Evolutionary conservation across 2,329 filamentous ascomycete genomes (phyloP).

Genomic region (Aurifilum marmelostoma): DNA sequence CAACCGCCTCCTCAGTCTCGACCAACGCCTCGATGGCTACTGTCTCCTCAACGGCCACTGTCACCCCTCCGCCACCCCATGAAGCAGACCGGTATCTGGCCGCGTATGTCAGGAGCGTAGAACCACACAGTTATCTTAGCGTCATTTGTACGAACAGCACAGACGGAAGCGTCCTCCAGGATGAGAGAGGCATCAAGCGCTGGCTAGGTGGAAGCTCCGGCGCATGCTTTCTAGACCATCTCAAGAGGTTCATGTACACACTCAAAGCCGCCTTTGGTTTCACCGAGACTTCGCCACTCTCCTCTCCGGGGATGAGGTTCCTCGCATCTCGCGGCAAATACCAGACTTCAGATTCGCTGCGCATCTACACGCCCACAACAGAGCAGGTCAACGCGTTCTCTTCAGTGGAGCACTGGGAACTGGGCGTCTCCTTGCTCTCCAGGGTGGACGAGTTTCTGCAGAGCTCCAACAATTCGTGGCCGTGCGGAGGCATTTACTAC

Average conservation of each 20-base stretch:
- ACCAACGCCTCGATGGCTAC: neutral
- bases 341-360: constrained; percentile 51
- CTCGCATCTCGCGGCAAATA: constrained; percentile 49
- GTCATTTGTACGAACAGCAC: constrained; percentile 21
- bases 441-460: constrained; percentile 50
- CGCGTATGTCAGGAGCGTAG: constrained; percentile 15
- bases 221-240: constrained; percentile 51
- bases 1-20: neutral
- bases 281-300: constrained; percentile 24
- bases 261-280: constrained; percentile 39
- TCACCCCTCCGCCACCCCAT: neutral
- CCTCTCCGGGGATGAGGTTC: constrained; percentile 39
- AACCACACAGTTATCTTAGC: neutral
- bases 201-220: constrained; percentile 55
- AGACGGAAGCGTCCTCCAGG: constrained; percentile 49
- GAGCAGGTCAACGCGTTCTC: constrained; percentile 4
- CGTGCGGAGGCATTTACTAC: constrained; percentile 54
- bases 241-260: constrained; percentile 52
- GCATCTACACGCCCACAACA: constrained; percentile 38
- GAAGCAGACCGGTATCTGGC: neutral
- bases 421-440: constrained; percentile 45
- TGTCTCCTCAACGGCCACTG: neutral
- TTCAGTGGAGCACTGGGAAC: constrained; percentile 26
- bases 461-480: constrained; percentile 45
- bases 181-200: constrained; percentile 47